Conservation (phyloP, 305 asterid species). For the Lippia alba region DNA sequence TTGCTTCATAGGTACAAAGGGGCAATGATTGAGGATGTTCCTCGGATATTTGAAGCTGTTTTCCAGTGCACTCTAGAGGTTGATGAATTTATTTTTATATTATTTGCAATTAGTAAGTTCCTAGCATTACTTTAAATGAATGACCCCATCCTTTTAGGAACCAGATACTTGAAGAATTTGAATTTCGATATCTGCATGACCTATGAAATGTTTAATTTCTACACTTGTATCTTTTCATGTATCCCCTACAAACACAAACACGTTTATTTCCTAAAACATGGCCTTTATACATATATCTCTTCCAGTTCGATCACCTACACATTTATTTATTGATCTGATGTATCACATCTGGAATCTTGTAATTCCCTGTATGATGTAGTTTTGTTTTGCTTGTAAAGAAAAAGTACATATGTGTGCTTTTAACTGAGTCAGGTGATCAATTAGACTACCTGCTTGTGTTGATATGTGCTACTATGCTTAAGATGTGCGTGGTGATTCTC, state of each 20-base stretch:
- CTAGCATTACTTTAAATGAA: neutral
- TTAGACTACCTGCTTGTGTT: neutral
- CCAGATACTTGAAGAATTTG: slow-evolving; percentile 5
- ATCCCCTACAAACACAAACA: neutral
- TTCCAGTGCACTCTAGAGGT: slow-evolving; percentile 99
- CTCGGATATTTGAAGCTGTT: slow-evolving; percentile 96
- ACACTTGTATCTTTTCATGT: neutral
- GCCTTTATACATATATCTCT: neutral
- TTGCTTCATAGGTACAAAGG: slow-evolving; percentile 70
- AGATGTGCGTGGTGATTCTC: slow-evolving; percentile 12
- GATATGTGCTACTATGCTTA: slow-evolving; percentile 6
- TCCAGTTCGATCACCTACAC: neutral
- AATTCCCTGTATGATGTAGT: neutral
- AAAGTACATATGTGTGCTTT: neutral
- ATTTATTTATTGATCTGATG: slow-evolving; percentile 9
- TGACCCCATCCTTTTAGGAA: neutral
- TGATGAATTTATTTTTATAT: slow-evolving; percentile 26
- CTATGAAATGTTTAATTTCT: neutral
- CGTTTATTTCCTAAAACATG: neutral
- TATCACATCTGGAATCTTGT: neutral
- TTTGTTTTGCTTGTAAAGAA: neutral
- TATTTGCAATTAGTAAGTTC: neutral
- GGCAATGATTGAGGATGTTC: slow-evolving; percentile 95
- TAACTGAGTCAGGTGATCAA: neutral
- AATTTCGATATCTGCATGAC: slow-evolving; percentile 7